phyloP scores from a whole-genome alignment of 192 early-diverging fungal genomes.

The Mortierella claussenii region DNA sequence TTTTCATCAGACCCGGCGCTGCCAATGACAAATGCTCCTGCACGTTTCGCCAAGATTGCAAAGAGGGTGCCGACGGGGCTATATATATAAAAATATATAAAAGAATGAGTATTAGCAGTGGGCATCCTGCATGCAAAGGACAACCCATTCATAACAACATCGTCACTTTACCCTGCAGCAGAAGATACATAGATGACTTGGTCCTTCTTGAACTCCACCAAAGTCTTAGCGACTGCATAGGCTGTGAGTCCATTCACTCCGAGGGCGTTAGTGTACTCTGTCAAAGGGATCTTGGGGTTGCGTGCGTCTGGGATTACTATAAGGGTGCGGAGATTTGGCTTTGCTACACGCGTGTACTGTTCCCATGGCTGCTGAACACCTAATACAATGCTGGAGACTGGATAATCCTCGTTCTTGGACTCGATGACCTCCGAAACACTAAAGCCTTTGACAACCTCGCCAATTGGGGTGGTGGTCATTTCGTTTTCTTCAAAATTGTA shows the following conservation, averaged over 20 bases:
- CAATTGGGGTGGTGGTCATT: conserved; percentile 53
- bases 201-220: conserved; percentile 78
- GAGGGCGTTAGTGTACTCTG: conserved; percentile 72
- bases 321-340: conserved; percentile 35
- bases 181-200: conserved; percentile 86
- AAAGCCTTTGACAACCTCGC: conserved; percentile 68
- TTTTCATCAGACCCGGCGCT: conserved; percentile 89
- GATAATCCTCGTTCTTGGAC: conserved; percentile 64
- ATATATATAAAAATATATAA: no score
- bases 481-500: no score
- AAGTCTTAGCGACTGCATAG: conserved; percentile 58
- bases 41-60: conserved; percentile 81
- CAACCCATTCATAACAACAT: no score
- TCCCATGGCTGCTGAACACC: conserved; percentile 63
- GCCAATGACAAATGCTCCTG: conserved; percentile 86
- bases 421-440: conserved; percentile 73
- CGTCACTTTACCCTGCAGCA: conserved; percentile 82
- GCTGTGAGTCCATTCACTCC: conserved; percentile 73
- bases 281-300: conserved; percentile 57
- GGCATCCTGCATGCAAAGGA: no score
- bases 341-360: conserved; percentile 60
- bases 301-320: conserved; percentile 52
- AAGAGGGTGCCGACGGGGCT: conserved; percentile 77
- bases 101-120: no score
- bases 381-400: conserved; percentile 67